These are phyloP conservation scores for Saccharomyces jurei DNA, from an alignment of 805 yeast genomes.

Conservation along the genomic window DNA sequence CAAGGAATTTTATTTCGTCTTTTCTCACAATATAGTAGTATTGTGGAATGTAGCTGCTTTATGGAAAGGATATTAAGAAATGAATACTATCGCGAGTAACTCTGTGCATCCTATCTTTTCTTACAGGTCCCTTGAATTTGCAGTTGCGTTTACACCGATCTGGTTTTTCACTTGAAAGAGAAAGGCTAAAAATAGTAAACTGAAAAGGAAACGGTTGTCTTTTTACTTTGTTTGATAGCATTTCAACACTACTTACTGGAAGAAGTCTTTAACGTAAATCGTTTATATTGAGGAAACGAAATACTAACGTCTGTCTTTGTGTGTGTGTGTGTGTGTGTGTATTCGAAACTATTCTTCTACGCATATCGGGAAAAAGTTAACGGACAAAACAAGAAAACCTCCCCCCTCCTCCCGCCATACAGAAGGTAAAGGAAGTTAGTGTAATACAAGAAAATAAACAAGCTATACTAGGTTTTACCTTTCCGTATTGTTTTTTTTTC, in stretches of 20 bases:
- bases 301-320: neutral
- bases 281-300: neutral
- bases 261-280: neutral
- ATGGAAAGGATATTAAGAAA: neutral
- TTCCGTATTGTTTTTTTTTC: neutral
- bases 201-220: neutral
- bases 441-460: neutral
- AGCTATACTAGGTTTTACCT: neutral
- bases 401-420: neutral
- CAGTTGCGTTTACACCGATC: neutral
- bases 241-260: neutral
- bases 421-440: neutral
- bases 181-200: neutral
- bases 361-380: neutral
- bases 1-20: neutral
- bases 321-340: neutral
- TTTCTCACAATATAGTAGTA: neutral
- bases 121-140: neutral
- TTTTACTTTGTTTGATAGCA: neutral
- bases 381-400: neutral
- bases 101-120: neutral
- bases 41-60: neutral
- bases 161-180: neutral
- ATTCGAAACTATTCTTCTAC: neutral
- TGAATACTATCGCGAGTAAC: neutral